Base-by-base conservation (phyloP, 208 protist species). In the Tritrichomonas foetus region DNA sequence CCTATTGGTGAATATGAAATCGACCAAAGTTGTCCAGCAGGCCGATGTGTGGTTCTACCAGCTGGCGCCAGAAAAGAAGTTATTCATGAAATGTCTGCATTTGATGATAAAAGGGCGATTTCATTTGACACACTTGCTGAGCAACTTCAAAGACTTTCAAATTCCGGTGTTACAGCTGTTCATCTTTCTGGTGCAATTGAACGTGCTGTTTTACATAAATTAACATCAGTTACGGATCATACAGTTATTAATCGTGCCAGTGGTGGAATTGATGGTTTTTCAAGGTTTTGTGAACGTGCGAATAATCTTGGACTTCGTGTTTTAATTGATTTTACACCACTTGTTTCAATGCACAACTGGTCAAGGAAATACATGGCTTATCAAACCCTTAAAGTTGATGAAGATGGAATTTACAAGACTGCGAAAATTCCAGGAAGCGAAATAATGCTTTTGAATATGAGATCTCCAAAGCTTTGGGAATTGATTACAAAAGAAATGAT, bases 141-240 rank as follows among this genome's bases (percentile, higher is more conserved):
- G 14, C 16, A 89, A 20, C 78, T 89, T 49, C 41, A 89, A 57
- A 14, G 57, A 2, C 47, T 89, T 5, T 25, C 47, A 3, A 22
- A 57, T 14, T 3, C 44, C 3, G 78, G 78, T 39, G 47, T 57
- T n/a, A 89, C 78, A 39, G 78, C 78, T 9, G 78, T 89, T 14
- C 78, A 89, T 49, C 14, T 89, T 50, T 14, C 78, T 27, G 78
- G 78, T 39, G 78, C 78, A 14, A 57, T 89, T 20, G 41, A 25
- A 8, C 25, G 41, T 39, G 57, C 41, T 53, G 41, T 44, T 20
- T 13, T 49, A 39, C 27, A 57, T 50, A 3, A n/a, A 1, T 27
- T 89, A 1, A 89, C 78, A n/a, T 49, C 44, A 1, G 78, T 89
- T n/a, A 89, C 78, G 14, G 78, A 89, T 39, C 78, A 89, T 47